Conservation (phyloP, 2,329 filamentous ascomycete genomes). For the Paraconiothyrium brasiliense region DNA sequence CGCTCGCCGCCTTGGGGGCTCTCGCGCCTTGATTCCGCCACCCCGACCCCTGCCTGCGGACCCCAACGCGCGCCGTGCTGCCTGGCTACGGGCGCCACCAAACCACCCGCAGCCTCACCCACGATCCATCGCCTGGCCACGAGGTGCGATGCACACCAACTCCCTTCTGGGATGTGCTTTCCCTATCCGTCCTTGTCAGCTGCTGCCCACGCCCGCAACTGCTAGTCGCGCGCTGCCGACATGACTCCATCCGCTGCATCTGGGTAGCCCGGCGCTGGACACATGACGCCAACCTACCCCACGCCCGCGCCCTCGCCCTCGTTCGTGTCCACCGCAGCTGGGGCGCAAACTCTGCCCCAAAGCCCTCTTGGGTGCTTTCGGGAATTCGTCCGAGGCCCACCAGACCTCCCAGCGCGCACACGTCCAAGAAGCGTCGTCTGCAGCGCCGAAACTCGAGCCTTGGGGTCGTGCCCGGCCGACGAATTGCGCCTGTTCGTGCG, state of each 20-base stretch:
- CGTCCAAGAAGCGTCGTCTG: not conserved
- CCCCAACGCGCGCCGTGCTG: slow-evolving; percentile 13
- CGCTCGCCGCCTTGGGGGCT: slow-evolving; percentile 17
- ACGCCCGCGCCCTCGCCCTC: slow-evolving; percentile 1
- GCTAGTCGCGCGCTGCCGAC: slow-evolving; percentile 2
- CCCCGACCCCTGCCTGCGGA: slow-evolving; percentile 14
- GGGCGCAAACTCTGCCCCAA: not conserved
- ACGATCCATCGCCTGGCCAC: slow-evolving; percentile 14
- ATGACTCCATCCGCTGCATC: not conserved
- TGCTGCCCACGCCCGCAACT: slow-evolving; percentile 8
- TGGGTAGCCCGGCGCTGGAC: not conserved
- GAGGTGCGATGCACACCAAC: slow-evolving; percentile 8
- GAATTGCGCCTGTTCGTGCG: not conserved
- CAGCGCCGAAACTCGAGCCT: not conserved
- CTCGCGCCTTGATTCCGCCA: slow-evolving; percentile 12
- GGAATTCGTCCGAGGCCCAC: not conserved
- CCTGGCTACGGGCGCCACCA: slow-evolving; percentile 24
- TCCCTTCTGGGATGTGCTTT: not conserved
- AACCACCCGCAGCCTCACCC: slow-evolving; percentile 29
- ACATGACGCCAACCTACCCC: slow-evolving; percentile 12
- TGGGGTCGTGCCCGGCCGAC: not conserved
- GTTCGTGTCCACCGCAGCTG: slow-evolving; percentile 6
- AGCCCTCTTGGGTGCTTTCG: not conserved
- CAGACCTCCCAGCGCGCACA: not conserved
- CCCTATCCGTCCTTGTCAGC: slow-evolving; percentile 13